Evolutionary conservation across 2,329 filamentous ascomycete species (phyloP).

Genomic region (Pestalotiopsis sp.): DNA sequence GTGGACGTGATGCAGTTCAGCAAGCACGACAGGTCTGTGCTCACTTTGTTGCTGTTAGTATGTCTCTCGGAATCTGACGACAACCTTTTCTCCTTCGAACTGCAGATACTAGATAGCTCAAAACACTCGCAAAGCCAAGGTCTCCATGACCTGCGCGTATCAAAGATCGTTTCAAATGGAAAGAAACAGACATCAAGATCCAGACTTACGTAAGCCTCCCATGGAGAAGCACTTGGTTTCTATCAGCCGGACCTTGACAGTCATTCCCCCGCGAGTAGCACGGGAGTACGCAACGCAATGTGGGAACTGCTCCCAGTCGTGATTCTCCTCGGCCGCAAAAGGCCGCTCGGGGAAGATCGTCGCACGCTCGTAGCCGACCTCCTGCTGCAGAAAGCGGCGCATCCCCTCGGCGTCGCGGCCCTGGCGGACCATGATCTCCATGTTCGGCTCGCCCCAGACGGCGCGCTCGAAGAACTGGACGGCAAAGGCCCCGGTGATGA

Average conservation of each 20-base stretch:
- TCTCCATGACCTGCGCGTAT: too few relatives aligned
- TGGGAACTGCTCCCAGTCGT: not conserved
- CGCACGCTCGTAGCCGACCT: not conserved
- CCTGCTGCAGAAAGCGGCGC: not conserved
- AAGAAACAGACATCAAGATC: not conserved
- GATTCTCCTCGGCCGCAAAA: too few relatives aligned
- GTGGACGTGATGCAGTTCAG: not conserved
- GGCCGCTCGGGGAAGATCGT: not conserved
- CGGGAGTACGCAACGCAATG: not conserved
- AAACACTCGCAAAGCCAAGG: too few relatives aligned
- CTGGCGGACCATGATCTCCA: not conserved
- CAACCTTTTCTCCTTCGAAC: not conserved
- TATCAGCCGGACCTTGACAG: not conserved
- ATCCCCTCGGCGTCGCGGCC: not conserved
- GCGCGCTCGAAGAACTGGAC: not conserved
- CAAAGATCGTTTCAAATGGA: not conserved
- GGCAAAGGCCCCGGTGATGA: not conserved
- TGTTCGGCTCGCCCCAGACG: not conserved
- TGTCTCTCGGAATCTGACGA: not conserved
- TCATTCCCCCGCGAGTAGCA: not conserved
- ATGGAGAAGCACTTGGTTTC: not conserved
- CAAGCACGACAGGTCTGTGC: not conserved
- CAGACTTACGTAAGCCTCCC: not conserved
- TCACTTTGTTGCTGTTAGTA: not conserved
- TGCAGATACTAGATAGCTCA: too few relatives aligned